Evolutionary conservation across 2,329 filamentous ascomycete species (phyloP).

Genomic region (Ceratocystiopsis brevicomis): DNA sequence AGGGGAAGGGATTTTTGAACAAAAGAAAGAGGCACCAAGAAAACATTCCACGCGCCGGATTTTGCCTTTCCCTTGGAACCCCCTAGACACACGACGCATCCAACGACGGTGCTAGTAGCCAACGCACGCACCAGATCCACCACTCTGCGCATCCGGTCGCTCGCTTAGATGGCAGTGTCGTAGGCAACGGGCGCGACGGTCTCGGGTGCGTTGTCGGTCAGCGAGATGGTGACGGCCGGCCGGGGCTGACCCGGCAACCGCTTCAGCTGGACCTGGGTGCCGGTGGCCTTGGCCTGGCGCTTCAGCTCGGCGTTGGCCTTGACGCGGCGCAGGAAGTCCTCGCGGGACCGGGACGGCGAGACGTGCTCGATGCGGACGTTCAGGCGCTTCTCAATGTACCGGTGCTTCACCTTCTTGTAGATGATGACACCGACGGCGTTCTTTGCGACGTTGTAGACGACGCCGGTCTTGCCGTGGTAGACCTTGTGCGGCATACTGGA

Average conservation of each 20-base stretch:
- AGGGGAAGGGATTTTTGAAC: too few species aligned
- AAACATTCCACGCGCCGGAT: too few species aligned
- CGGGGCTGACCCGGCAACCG: conserved; percentile 66
- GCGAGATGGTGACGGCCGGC: conserved; percentile 43
- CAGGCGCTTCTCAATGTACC: conserved; percentile 99
- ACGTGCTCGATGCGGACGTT: conserved; percentile 99
- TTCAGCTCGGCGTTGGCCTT: conserved; percentile 90
- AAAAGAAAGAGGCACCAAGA: too few species aligned
- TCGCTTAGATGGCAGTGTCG: conserved; percentile 82
- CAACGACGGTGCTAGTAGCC: too few species aligned
- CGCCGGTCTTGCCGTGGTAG: conserved; percentile 98
- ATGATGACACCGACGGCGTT: conserved; percentile 94
- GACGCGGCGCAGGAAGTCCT: conserved; percentile 90
- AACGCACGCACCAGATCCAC: too few species aligned
- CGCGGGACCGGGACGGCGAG: conserved; percentile 78
- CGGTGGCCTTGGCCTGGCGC: conserved; percentile 81
- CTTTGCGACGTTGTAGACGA: conserved; percentile 99
- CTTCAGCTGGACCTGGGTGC: conserved; percentile 81
- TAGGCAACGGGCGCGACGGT: conserved; percentile 42
- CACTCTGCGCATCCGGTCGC: background rate
- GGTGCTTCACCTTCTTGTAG: conserved; percentile 98
- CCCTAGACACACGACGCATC: too few species aligned
- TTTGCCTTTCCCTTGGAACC: background rate
- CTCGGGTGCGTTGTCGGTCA: conserved; percentile 13
- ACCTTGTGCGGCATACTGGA: conserved; percentile 94